Evolutionary conservation across 2,329 filamentous ascomycete genomes (phyloP).

Genomic region (Ustulina deusta): DNA sequence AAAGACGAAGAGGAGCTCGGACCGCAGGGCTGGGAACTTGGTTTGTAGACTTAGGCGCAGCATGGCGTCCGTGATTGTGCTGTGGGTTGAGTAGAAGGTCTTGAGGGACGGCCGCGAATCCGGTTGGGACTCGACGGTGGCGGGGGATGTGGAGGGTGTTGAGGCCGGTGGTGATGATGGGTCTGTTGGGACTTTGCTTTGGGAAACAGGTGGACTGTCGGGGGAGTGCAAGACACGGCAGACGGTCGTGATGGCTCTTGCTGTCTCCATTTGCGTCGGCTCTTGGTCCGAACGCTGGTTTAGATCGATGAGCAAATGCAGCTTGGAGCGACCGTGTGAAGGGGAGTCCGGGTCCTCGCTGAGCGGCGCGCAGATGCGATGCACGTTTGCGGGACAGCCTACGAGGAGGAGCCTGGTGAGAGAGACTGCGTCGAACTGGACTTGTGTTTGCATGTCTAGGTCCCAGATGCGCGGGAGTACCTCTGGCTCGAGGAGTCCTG

Average conservation of each 20-base stretch:
- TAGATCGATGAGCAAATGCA: constrained; percentile 56
- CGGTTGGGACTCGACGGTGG: neutral
- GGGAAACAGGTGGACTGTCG: constrained; percentile 21
- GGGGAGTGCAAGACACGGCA: constrained; percentile 66
- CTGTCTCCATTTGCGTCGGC: constrained; percentile 70
- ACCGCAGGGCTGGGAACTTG: constrained; percentile 70
- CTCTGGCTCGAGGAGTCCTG: constrained; percentile 57
- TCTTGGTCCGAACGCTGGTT: constrained; percentile 61
- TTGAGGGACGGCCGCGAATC: constrained; percentile 1
- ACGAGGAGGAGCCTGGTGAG: constrained; percentile 68
- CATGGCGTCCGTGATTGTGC: constrained; percentile 57
- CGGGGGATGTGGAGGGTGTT: neutral
- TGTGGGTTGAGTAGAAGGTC: constrained; percentile 61
- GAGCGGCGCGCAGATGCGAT: constrained; percentile 59
- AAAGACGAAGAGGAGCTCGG: constrained; percentile 72
- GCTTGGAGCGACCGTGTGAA: constrained; percentile 48
- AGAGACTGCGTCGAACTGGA: constrained; percentile 71
- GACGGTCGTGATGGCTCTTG: constrained; percentile 64
- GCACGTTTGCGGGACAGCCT: constrained; percentile 65
- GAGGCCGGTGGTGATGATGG: constrained; percentile 15
- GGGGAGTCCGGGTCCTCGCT: constrained; percentile 49
- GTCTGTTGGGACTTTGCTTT: constrained; percentile 36
- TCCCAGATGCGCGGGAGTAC: constrained; percentile 67
- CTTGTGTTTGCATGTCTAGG: constrained; percentile 65
- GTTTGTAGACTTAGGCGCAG: constrained; percentile 66